A percentile compares a stretch with the other conserved stretches of the same genome.
Conservation (phyloP, 208 protist species). For the Giardia duodenalis region DNA sequence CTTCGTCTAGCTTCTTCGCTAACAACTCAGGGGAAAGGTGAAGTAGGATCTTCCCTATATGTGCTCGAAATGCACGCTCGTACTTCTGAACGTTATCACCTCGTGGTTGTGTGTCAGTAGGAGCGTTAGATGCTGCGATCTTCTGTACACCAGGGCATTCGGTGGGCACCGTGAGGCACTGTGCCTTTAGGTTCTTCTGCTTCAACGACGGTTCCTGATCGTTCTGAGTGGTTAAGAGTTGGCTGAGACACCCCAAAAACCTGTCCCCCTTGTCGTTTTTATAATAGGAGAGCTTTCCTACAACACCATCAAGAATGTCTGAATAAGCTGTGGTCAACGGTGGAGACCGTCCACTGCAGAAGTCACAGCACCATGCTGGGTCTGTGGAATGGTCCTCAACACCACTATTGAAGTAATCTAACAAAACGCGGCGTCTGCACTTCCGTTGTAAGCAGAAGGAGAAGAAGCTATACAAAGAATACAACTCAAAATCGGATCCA, state of each 20-base stretch:
- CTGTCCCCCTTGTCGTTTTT: background rate
- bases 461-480: background rate
- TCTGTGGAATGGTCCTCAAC: background rate
- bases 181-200: background rate
- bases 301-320: background rate
- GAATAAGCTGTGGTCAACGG: background rate
- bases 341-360: background rate
- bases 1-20: background rate
- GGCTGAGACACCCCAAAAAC: background rate
- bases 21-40: background rate
- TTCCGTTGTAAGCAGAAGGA: background rate
- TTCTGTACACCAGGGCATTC: background rate
- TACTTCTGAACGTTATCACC: no score
- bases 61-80: background rate
- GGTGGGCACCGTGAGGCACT: background rate
- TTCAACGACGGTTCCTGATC: background rate
- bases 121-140: background rate
- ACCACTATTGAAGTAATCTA: background rate
- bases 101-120: background rate
- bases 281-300: background rate
- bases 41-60: background rate
- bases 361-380: background rate
- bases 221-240: background rate
- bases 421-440: background rate
- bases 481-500: background rate